A percentile compares a stretch with the other conserved stretches of the same genome.
Conservation (phyloP, 768 basidiomycete genomes). For the Mycena indigotica region DNA sequence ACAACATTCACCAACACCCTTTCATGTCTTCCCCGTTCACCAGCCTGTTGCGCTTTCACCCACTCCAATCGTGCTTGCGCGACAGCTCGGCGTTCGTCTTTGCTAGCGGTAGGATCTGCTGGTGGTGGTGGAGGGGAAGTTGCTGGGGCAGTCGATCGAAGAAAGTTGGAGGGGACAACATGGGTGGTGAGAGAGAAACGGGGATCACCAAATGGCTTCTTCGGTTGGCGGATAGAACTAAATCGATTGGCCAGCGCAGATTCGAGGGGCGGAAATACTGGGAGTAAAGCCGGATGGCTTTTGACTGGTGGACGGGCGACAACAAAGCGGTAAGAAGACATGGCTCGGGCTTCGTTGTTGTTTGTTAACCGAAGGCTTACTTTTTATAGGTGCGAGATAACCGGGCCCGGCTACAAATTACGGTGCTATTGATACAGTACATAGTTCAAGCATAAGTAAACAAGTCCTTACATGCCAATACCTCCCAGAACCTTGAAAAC, state of each 20-base stretch:
- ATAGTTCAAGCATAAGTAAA: constrained; percentile 5
- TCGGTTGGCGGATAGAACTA: not conserved
- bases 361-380: too few relatives aligned
- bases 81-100: constrained; percentile 9
- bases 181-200: constrained; percentile 14
- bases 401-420: not conserved
- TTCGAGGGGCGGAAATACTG: constrained; percentile 16
- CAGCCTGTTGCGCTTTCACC: constrained; percentile 25
- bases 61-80: constrained; percentile 4
- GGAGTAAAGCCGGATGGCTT: constrained; percentile 10
- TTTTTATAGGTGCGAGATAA: not conserved
- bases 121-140: constrained; percentile 5
- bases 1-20: constrained; percentile 66
- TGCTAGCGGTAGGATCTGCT: not conserved
- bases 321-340: not conserved
- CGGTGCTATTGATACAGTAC: not conserved
- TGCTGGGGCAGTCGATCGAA: constrained; percentile 8
- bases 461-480: constrained; percentile 34
- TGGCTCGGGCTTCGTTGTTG: not conserved
- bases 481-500: constrained; percentile 71
- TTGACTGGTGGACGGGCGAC: not conserved
- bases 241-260: not conserved
- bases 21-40: constrained; percentile 39
- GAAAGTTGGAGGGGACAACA: constrained; percentile 13
- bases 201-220: constrained; percentile 12